Percentiles rank a stretch among this genome's conserved stretches.
phyloP scores from a whole-genome alignment of 2,329 filamentous ascomycete genomes.

The Aspergillus ochraceoroseus region DNA sequence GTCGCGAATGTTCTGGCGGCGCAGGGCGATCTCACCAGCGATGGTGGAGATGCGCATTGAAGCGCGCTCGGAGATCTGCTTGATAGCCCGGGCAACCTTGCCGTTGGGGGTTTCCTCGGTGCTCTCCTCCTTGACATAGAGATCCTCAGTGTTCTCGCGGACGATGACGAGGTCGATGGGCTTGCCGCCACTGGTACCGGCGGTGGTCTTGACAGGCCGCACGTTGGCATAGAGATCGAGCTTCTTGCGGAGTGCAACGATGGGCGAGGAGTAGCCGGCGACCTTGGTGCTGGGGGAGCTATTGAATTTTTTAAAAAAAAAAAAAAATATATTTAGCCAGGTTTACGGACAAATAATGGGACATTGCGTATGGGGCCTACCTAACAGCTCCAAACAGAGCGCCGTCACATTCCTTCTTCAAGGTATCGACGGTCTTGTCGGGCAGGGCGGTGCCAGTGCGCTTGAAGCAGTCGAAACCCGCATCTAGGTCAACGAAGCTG shows the following conservation, averaged over 20 bases:
- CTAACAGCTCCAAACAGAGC: constrained; percentile 94
- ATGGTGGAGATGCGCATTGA: constrained; percentile 82
- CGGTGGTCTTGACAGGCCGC: constrained; percentile 82
- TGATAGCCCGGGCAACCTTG: constrained; percentile 94
- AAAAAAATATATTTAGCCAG: too few species aligned
- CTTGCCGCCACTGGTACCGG: constrained; percentile 43
- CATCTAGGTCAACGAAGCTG: constrained; percentile 87
- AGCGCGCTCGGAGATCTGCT: constrained; percentile 86
- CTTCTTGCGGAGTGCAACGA: constrained; percentile 91
- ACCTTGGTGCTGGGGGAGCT: constrained; percentile 83
- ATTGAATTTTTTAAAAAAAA: too few species aligned
- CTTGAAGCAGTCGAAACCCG: constrained; percentile 91
- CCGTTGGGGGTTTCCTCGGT: constrained; percentile 67
- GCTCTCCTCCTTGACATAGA: constrained; percentile 95
- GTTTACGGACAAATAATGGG: not conserved
- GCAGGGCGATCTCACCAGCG: constrained; percentile 88
- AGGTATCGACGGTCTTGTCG: constrained; percentile 81
- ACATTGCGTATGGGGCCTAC: too few species aligned
- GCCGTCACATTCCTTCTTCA: constrained; percentile 88
- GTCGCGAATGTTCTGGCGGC: constrained; percentile 74
- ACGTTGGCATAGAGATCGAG: constrained; percentile 97
- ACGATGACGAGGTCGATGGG: constrained; percentile 97
- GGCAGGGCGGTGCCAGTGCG: constrained; percentile 82
- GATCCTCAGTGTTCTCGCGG: constrained; percentile 96
- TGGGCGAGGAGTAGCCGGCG: constrained; percentile 92